Evolutionary conservation across 106 monocot genomes (phyloP), one percentile per base, ranked within the genome.

Genomic region (Allium sativum): DNA sequence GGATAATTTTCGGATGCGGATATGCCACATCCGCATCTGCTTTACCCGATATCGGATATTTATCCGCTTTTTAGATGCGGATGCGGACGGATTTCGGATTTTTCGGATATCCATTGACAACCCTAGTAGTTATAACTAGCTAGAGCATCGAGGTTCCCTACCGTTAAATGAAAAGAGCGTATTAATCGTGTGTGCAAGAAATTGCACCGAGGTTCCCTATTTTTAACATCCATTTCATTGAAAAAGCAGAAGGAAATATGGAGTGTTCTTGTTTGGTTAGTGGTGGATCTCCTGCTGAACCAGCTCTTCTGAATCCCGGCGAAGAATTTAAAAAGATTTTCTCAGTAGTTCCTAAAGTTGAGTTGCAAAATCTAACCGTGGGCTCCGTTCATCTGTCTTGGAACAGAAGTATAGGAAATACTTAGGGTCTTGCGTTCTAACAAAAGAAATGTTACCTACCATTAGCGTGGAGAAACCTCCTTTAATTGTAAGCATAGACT

Each of bases 311-410:
- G 42, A 70, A 70, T 65, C 82, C 84, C 8, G 92, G 82, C 13
- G 92, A 85, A 63, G 92, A 92, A 53, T 88, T 85, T 68, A 92
- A 82, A 60, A 72, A 80, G 67, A 53, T 92, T 7, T 88, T 98
- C 64, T 78, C 88, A 0, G 67, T 98, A 43, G 74, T 64, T 48
- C 98, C 92, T 44, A 55, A 47, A 15, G 53, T 65, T 40, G 61
- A 76, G 12, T 62, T 70, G 20, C n/a, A 74, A 66, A 83, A 61
- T 48, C 61, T 84, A 10, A 56, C 18, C 43, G 21, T 98, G 31
- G 98, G 98, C 22, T 60, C 73, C 10, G 68, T 91, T 53, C 68
- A 12, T 47, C 41, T 98, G 44, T 75, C 56, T 42, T 91, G 91
- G 92, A 60, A 20, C 10, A 78, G 98, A 70, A 75, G 76, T 66